Evolutionary conservation across 2,329 filamentous ascomycete species (phyloP), one percentile per base, ranked within the genome.

Genomic region (Colletotrichum ledebouriae): DNA sequence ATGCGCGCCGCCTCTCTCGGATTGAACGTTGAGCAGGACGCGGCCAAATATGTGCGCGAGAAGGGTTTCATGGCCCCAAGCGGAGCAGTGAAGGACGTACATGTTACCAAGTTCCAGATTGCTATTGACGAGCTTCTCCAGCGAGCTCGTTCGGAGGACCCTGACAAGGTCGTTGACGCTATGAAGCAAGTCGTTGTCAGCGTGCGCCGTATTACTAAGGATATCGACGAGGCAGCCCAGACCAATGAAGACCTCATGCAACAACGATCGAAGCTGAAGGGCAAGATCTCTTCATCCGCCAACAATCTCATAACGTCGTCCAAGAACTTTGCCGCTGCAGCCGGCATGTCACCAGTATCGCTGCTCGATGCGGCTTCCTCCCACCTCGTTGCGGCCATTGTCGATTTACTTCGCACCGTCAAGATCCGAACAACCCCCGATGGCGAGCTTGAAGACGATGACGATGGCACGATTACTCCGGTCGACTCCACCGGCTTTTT

Each of bases 291-390:
- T n/a, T 91, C 92, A 2, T 97, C 95, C 1, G 94, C 96, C 56
- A 98, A 98, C 83, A 96, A 95, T 75, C 85, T 99, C 66, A 98
- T 98, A 75, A 98, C 95, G 2, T 94, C 95, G 1, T 92, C 93
- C 39, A 97, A 97, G 82, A 97, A 97, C 76, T 97, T 96, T 78
- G 91, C 92, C 39, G 87, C 89, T 11, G 90, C 94, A 0, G 90
- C 89, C 20, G 96, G 96, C 34, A 87, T 99, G 37, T 95, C 94
- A 1, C 96, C 96, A 0, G 91, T 99, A n/a, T 97, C 94, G 6
- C 82, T 99, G 3, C 84, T 99, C 22, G 96, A 99, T 78, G 96
- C 95, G 3, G 95, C 96, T 2, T 94, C 95, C 7, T 96, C 93
- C 25, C 94, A 99, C 79, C 85, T 98, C 41, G 93, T 94, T 1